Evolutionary conservation across 2,329 filamentous ascomycete genomes (phyloP).

Genomic region (Beauveria brongniartii): DNA sequence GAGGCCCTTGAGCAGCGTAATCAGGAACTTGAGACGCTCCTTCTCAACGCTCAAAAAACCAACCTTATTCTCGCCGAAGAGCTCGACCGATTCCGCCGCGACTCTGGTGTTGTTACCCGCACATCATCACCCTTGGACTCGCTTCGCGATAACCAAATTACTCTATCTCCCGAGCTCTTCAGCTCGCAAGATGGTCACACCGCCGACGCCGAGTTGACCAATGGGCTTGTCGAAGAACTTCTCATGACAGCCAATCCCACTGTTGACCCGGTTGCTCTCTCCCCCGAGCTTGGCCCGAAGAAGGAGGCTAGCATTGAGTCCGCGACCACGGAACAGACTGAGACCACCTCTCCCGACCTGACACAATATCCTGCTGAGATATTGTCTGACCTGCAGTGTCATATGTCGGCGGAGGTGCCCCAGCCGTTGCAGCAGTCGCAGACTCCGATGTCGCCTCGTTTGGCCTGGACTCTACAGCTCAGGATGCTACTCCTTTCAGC

Average conservation of each 20-base stretch:
- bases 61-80: conserved; percentile 42
- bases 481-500: conserved; percentile 56
- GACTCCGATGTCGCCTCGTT: conserved; percentile 30
- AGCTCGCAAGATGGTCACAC: conserved; percentile 34
- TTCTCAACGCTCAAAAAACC: conserved; percentile 50
- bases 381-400: conserved; percentile 99
- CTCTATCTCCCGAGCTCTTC: conserved; percentile 53
- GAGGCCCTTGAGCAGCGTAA: conserved; percentile 76
- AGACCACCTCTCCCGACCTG: conserved; percentile 63
- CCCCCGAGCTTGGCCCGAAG: conserved; percentile 47
- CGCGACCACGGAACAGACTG: conserved; percentile 17
- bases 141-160: conserved; percentile 40
- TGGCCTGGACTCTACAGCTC: conserved; percentile 44
- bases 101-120: conserved; percentile 32
- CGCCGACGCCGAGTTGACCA: conserved; percentile 21
- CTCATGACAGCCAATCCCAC: conserved; percentile 39
- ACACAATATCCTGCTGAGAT: conserved; percentile 99
- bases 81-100: conserved; percentile 40
- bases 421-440: conserved; percentile 36
- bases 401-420: conserved; percentile 69
- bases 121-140: conserved; percentile 34
- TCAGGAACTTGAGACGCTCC: conserved; percentile 56
- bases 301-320: conserved; percentile 28
- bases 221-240: conserved; percentile 34
- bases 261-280: conserved; percentile 54